phyloP scores from a whole-genome alignment of 441 rosid species.

The Croton laevigatus region DNA sequence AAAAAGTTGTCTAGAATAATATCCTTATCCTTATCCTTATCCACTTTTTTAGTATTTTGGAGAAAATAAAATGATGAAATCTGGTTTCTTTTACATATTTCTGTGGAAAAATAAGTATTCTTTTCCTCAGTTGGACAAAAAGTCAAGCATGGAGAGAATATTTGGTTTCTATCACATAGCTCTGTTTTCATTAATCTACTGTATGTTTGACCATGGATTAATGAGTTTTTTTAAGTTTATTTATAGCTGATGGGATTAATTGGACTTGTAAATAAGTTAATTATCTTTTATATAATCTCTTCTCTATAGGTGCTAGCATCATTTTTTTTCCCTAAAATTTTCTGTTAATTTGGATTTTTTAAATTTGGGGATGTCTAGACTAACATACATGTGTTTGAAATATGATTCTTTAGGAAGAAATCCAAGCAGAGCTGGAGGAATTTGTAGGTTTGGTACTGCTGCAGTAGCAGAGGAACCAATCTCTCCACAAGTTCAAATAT shows the following conservation, averaged over 20 bases:
- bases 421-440: slow-evolving; percentile 22
- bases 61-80: background rate
- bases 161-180: background rate
- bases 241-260: too few relatives aligned
- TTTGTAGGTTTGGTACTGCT: slow-evolving; percentile 49
- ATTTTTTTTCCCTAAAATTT: background rate
- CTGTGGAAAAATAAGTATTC: background rate
- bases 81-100: background rate
- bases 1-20: background rate
- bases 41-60: background rate
- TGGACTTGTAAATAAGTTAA: too few relatives aligned
- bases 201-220: background rate
- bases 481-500: slow-evolving; percentile 53
- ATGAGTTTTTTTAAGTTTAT: background rate
- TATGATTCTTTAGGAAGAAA: slow-evolving; percentile 35
- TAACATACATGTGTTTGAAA: background rate
- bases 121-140: background rate
- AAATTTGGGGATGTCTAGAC: too few relatives aligned
- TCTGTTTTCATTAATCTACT: background rate
- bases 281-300: too few relatives aligned
- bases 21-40: background rate
- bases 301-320: background rate
- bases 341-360: background rate
- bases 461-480: slow-evolving; percentile 48
- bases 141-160: background rate